Evolutionary conservation across 2,329 filamentous ascomycete species (phyloP), one percentile per base, ranked within the genome.

Genomic region (Calonectria naviculata): DNA sequence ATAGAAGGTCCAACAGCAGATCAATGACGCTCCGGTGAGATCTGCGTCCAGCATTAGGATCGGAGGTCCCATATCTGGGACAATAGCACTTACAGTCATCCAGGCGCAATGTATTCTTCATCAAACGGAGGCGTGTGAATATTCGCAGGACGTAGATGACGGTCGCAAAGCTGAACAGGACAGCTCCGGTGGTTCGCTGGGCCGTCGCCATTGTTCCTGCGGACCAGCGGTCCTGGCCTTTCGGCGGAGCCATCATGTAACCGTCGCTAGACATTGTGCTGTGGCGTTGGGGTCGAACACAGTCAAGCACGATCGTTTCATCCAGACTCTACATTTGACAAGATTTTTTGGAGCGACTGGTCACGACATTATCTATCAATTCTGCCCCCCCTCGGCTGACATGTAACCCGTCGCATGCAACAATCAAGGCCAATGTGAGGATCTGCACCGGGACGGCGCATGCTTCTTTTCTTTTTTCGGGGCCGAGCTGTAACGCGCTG

Each of bases 1-100:
- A 31, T 77, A 77, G 13, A 77, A 77, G 1, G 54, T 24, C 75
- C 75, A 77, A 2, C 75, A 77, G 3, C 73, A 70, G 29, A 76
- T n/a, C 31, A 77, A 15, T 10, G 73, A 70, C 2, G 73, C 75
- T 5, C 75, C 75, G 1, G 75, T 74, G 2, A 77, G 66, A 9
- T 49, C 75, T 76, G 6, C 0, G 3, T 2, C 12, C 17, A 4
- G 34, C 38, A 19, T 58, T 17, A 58, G 52, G 4, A 58, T 19
- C 13, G 19, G 7, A 4, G 5, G 21, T 54, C 24, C 12, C 4
- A 36, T 19, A 38, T 36, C 5, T 38, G n/a, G 21, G 34, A 58
- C 21, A 13, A 13, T 12, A 26, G 6, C 4, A 38, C 52, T 38
- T 38, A 38, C 52, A 58, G 21, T 58, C 52, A 15, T 58, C 52